Base-by-base conservation (phyloP, 2,329 filamentous ascomycete species). In the Aspergillus puulaauensis region DNA sequence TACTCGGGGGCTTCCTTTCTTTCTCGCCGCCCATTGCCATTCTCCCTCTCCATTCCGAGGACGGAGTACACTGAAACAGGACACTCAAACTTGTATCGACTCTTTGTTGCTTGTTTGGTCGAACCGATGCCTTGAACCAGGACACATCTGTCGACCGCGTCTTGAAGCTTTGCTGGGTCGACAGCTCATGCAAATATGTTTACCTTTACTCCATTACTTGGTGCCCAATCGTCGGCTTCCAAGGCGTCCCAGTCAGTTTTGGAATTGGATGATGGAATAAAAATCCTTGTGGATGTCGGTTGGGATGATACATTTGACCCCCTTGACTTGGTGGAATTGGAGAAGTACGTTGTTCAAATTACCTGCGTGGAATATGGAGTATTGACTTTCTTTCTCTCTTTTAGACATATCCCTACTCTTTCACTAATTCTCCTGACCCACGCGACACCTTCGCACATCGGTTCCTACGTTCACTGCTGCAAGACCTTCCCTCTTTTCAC, bases 351-450 rank as follows among this genome's bases (percentile, higher is more conserved):
- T 31, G 27, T 43, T 35, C 23, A 14, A 27, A n/a, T 19, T 8
- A 23, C 39, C 52, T 40, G 31, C 35, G 7, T 15, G 17, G 52
- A 14, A 15, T 6, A 21, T 6, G 8, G 27, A 23, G 39, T n/a
- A 23, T 19, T 49, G 37, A 44, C 17, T 19, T 37, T 39, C 14
- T 27, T 15, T n/a, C 8, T 9, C 4, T 41, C 6, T 19, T 31
- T 23, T 57, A 95, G 91, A 80, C 90, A 96, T 80, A 86, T 96
- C 9, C 90, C 93, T 21, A 96, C 93, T 0, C 83, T 99, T 44
- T 98, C 95, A 3, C 83, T 99, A 66, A 89, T 99, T 68, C 90
- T 99, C 41, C 84, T 99, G 64, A 99, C 95, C 1, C 95, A 99
- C 74, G 90, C 95, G 61, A 99, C 93, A 0, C 85, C 91, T 52